Base-by-base conservation (phyloP, 495 filamentous ascomycete species). In the Lophium mytilinum region DNA sequence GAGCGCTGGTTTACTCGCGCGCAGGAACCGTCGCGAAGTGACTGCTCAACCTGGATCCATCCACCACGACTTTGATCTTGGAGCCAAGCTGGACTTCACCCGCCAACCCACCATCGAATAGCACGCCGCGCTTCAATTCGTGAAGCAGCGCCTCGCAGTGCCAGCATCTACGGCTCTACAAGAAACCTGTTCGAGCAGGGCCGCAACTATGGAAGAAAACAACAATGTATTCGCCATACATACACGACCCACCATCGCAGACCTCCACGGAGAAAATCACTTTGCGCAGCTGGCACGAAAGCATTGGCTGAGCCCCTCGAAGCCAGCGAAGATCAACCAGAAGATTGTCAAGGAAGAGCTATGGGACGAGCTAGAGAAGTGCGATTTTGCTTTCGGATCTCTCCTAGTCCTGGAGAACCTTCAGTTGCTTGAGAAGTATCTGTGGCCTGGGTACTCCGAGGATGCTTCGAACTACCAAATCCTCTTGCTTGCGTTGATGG, bases 391-490 rank as follows among this genome's bases (percentile, higher is more conserved):
- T n/a, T 81, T 81, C 67, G 85, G 80, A 62, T 84, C 84, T 11
- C 79, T 97, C 35, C 76, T 95, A 54, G 80, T 87, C 7, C 76
- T 99, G 60, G 93, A 99, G 73, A 89, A 90, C 58, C 70, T 96
- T 60, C 92, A 95, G 73, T 80, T 94, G 40, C 72, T 99, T 53
- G 93, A 99, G 66, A 90, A 82, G 85, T 91, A 89, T 66, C 80
- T 99, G 21, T 99, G 94, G 93, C 93, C 92, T 19, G 86, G 87
- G 48, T 99, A 92, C 68, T 81, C 78, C 40, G 90, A 96, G 61
- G 83, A 90, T 66, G 83, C 90, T 24, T 92, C 89, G 37, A 92
- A 97, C 69, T 85, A 87, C 62, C 91, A 97, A 69, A 84, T 95
- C 52, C 78, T 96, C 30, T 73, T 97, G 50, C 83, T 96, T 61